These are phyloP conservation scores for Saccharomycopsis sp. DNA, from an alignment of 805 yeast genomes.

Conservation along the genomic window DNA sequence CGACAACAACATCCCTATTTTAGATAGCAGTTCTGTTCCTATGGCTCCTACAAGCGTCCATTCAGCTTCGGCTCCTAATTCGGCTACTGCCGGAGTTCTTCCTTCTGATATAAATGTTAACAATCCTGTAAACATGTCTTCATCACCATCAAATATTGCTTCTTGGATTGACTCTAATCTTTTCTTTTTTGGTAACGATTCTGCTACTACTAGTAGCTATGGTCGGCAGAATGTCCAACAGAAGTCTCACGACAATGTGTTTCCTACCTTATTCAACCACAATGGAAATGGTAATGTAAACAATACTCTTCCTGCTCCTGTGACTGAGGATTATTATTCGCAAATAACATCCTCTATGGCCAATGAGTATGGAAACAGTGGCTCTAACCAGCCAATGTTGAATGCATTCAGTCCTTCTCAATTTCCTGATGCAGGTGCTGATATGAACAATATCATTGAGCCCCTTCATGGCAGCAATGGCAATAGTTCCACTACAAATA, in stretches of 20 bases:
- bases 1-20: neutral
- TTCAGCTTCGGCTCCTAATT: neutral
- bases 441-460: neutral
- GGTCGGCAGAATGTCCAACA: neutral
- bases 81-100: neutral
- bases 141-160: conserved; percentile 9
- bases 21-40: neutral
- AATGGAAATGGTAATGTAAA: neutral
- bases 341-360: too few species aligned
- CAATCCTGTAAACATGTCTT: conserved; percentile 1
- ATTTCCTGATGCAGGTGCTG: neutral
- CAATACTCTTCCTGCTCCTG: neutral
- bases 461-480: neutral
- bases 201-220: neutral
- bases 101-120: neutral
- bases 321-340: too few species aligned
- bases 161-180: conserved; percentile 16
- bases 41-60: neutral
- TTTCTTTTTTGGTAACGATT: neutral
- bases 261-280: too few species aligned
- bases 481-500: neutral
- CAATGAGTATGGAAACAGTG: neutral
- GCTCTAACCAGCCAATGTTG: neutral
- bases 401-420: neutral
- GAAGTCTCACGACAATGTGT: too few species aligned